Conservation (phyloP, 2,329 filamentous ascomycete genomes). For the Diaporthe citri region DNA sequence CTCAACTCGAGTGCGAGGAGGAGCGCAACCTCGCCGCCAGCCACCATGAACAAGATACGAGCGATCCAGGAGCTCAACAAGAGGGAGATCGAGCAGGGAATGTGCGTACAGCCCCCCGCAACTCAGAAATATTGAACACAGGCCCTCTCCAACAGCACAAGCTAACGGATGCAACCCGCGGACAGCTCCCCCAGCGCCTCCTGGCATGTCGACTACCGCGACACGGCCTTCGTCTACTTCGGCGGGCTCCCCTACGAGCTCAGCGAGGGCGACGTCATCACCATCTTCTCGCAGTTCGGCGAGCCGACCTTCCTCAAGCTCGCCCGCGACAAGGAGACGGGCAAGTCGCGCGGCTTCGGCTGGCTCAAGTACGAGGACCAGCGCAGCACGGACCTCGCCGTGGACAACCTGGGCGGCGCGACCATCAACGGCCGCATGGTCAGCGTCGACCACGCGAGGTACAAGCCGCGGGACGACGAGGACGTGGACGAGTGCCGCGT, state of each 20-base stretch:
- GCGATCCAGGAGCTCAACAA: constrained; percentile 94
- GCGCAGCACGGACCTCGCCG: constrained; percentile 92
- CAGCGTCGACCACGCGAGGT: constrained; percentile 91
- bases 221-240: constrained; percentile 94
- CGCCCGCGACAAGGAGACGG: constrained; percentile 93
- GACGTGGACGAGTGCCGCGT: constrained; percentile 71
- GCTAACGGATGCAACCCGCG: background rate
- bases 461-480: constrained; percentile 88
- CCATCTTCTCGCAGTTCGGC: constrained; percentile 97
- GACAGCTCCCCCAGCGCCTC: constrained; percentile 84
- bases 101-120: constrained; percentile 64
- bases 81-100: constrained; percentile 89
- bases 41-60: constrained; percentile 90
- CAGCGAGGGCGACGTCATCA: constrained; percentile 94
- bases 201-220: constrained; percentile 97
- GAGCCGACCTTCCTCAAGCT: constrained; percentile 95
- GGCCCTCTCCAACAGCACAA: background rate
- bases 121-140: background rate
- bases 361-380: constrained; percentile 99
- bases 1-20: background rate
- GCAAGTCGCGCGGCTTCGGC: constrained; percentile 93
- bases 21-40: constrained; percentile 11
- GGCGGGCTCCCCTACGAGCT: constrained; percentile 93
- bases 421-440: constrained; percentile 84
- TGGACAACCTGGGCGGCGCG: constrained; percentile 93